Evolutionary conservation across 129 eudicot species (phyloP).

Genomic region (Apium graveolens): DNA sequence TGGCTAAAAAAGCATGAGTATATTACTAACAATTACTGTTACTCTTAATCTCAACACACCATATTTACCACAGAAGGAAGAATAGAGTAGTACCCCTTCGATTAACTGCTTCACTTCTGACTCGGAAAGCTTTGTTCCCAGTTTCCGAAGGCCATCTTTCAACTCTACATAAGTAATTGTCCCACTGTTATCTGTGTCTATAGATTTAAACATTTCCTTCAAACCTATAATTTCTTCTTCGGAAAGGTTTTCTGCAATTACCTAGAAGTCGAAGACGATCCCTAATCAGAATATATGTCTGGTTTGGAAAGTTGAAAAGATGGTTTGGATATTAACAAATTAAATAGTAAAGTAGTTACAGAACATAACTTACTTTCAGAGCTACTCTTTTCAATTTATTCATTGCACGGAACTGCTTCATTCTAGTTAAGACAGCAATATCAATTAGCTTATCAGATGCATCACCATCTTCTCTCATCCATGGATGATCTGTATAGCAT

Average conservation of each 20-base stretch:
- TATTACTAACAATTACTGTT: neutral
- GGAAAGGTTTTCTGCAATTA: conserved; percentile 90
- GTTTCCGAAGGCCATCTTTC: conserved; percentile 84
- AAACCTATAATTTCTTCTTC: conserved; percentile 94
- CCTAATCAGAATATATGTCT: conserved; percentile 21
- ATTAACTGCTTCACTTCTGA: conserved; percentile 84
- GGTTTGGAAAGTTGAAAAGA: neutral
- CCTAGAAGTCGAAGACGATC: conserved; percentile 34
- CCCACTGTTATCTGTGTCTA: conserved; percentile 93
- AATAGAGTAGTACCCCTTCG: conserved; percentile 63
- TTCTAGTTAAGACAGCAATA: conserved; percentile 83
- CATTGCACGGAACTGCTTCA: conserved; percentile 99
- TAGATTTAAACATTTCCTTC: conserved; percentile 94
- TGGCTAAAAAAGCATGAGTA: neutral
- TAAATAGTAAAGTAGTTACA: neutral
- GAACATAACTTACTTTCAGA: conserved; percentile 48
- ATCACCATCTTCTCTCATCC: conserved; percentile 98
- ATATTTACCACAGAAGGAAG: neutral
- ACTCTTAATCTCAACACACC: neutral
- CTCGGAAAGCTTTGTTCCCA: conserved; percentile 90
- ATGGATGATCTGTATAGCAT: conserved; percentile 69
- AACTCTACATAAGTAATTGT: conserved; percentile 90
- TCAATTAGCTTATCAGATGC: conserved; percentile 97
- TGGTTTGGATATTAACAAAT: neutral
- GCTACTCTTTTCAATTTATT: conserved; percentile 96